Evolutionary conservation across 1,139 yeast species (phyloP).

Genomic region (Diutina rugosa): DNA sequence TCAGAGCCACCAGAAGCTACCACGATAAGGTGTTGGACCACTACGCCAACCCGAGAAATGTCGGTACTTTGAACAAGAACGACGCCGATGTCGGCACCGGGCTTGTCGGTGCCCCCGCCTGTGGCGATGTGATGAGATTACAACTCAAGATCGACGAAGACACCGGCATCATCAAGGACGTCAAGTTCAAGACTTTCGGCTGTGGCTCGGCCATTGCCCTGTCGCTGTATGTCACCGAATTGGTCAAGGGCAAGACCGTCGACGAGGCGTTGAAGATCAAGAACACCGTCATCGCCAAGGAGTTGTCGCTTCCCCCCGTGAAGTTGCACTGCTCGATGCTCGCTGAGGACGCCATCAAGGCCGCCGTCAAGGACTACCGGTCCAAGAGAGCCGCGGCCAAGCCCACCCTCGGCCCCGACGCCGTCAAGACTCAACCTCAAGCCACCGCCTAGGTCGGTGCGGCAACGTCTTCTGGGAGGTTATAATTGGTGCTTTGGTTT

Average conservation of each 20-base stretch:
- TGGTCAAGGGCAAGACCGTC: constrained; percentile 87
- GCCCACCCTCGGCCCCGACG: constrained; percentile 38
- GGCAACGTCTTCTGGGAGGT: background rate
- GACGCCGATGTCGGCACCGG: constrained; percentile 88
- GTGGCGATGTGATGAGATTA: constrained; percentile 97
- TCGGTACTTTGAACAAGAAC: constrained; percentile 79
- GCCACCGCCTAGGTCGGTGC: constrained; percentile 16
- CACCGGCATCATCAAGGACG: constrained; percentile 86
- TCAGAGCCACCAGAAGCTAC: constrained; percentile 23
- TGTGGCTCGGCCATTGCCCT: constrained; percentile 98
- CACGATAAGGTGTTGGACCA: constrained; percentile 81
- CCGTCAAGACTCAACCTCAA: background rate
- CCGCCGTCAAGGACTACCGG: constrained; percentile 91
- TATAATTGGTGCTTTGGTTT: background rate
- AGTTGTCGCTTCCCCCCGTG: constrained; percentile 89
- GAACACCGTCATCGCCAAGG: constrained; percentile 87
- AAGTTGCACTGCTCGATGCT: constrained; percentile 96
- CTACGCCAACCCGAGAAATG: constrained; percentile 93
- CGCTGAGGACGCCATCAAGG: constrained; percentile 97
- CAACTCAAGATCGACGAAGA: constrained; percentile 88
- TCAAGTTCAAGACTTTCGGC: constrained; percentile 95
- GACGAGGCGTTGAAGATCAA: constrained; percentile 90
- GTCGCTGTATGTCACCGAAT: constrained; percentile 86
- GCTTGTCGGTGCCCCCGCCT: constrained; percentile 95
- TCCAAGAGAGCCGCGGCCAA: constrained; percentile 42